A percentile compares a stretch with the other conserved stretches of the same genome.
phyloP scores from a whole-genome alignment of 2,329 filamentous ascomycete genomes.

The Rutstroemia sp. region DNA sequence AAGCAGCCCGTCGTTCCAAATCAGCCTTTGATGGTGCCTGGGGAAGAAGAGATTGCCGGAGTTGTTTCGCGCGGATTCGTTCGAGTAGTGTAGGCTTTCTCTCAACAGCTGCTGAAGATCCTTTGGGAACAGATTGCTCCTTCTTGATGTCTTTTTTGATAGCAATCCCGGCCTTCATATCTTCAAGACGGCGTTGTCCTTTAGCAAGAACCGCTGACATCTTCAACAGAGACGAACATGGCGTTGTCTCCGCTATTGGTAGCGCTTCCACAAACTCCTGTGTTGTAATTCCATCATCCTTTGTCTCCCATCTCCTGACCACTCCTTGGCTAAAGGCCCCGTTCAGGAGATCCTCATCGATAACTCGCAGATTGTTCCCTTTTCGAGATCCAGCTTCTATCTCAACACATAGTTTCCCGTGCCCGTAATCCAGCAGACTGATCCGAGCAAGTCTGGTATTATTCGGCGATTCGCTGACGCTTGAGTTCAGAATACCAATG shows the following conservation, averaged over 20 bases:
- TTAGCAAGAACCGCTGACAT: slow-evolving; percentile 53
- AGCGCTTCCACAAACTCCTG: slow-evolving; percentile 46
- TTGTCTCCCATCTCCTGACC: slow-evolving; percentile 35
- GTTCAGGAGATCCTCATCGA: slow-evolving; percentile 47
- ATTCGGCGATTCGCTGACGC: slow-evolving; percentile 29
- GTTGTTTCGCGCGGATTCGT: slow-evolving; percentile 65
- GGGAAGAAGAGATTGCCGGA: slow-evolving; percentile 38
- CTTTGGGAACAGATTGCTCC: slow-evolving; percentile 23
- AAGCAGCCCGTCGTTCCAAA: slow-evolving; percentile 54
- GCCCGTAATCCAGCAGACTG: slow-evolving; percentile 45
- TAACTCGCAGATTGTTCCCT: slow-evolving; percentile 30
- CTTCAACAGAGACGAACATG: slow-evolving; percentile 44
- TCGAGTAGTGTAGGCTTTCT: slow-evolving; percentile 63
- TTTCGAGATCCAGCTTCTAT: slow-evolving; percentile 26
- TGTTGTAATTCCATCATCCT: slow-evolving; percentile 2
- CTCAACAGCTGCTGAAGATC: slow-evolving; percentile 18
- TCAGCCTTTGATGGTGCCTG: slow-evolving; percentile 44
- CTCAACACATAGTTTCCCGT: slow-evolving; percentile 51
- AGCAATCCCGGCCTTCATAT: slow-evolving; percentile 56
- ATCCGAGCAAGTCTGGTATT: slow-evolving; percentile 29
- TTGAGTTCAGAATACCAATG: slow-evolving; percentile 49
- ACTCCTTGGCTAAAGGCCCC: slow-evolving; percentile 47
- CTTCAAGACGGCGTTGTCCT: slow-evolving; percentile 61
- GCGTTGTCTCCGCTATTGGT: slow-evolving; percentile 46
- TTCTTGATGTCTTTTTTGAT: slow-evolving; percentile 41